Evolutionary conservation across 1,284 basidiomycete genomes (phyloP).

Genomic region (Cryptococcus hybrid): DNA sequence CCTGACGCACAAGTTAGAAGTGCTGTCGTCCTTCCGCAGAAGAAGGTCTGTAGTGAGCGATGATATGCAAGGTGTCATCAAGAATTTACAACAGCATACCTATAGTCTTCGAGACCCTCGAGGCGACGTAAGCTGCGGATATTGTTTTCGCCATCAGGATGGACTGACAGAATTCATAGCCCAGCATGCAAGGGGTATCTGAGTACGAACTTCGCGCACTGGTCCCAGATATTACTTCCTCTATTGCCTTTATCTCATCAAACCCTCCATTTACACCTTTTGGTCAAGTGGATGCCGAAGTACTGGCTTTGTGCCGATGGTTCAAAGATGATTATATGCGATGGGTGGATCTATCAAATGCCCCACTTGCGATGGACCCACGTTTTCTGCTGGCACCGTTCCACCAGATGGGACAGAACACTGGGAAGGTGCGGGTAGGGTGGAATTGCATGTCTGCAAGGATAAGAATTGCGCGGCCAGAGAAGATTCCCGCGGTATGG

Average conservation of each 20-base stretch:
- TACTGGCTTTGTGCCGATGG: conserved; percentile 51
- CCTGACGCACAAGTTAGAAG: background rate
- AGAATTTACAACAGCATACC: background rate
- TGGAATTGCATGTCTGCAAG: conserved; percentile 47
- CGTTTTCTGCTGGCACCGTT: conserved; percentile 14
- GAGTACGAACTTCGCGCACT: conserved; percentile 2
- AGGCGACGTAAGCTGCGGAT: background rate
- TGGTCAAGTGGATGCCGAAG: conserved; percentile 33
- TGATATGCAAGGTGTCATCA: background rate
- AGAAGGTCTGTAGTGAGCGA: background rate
- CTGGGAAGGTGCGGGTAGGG: conserved; percentile 46
- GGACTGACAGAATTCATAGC: background rate
- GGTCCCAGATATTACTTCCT: background rate
- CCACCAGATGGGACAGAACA: conserved; percentile 36
- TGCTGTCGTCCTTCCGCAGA: background rate
- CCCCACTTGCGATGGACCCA: conserved; percentile 38
- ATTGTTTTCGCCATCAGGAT: background rate
- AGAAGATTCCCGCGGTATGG: conserved; percentile 51
- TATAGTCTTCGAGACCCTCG: background rate
- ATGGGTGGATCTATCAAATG: conserved; percentile 54
- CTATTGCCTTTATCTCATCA: conserved; percentile 1
- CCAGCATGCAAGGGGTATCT: background rate
- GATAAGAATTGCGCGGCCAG: conserved; percentile 25
- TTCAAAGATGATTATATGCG: conserved; percentile 52
- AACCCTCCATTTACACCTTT: conserved; percentile 31